A percentile compares a stretch with the other conserved stretches of the same genome.
These are phyloP conservation scores for Turnera subulata DNA, from an alignment of 345 rosid genomes.

Conservation along the genomic window DNA sequence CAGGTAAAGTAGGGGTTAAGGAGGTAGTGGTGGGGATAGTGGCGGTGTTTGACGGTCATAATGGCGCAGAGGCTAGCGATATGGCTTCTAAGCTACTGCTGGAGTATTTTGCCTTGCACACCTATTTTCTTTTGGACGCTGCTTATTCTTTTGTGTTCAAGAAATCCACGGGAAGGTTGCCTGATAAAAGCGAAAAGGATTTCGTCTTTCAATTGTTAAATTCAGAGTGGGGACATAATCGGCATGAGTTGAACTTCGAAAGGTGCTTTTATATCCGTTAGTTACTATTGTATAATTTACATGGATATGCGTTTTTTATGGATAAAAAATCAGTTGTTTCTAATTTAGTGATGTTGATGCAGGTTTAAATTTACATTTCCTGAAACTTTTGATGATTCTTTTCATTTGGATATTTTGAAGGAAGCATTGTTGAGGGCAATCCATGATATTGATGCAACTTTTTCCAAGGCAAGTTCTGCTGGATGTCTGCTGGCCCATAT, in stretches of 20 bases:
- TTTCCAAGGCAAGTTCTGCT: constrained; percentile 58
- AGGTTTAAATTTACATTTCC: constrained; percentile 58
- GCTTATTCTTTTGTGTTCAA: constrained; percentile 49
- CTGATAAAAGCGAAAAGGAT: constrained; percentile 38
- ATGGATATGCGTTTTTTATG: too few relatives aligned
- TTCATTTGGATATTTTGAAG: constrained; percentile 72
- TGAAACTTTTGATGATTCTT: constrained; percentile 49
- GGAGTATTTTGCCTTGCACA: constrained; percentile 86
- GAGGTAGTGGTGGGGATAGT: constrained; percentile 70
- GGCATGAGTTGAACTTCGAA: constrained; percentile 41
- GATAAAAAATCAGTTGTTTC: neutral
- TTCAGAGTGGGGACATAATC: constrained; percentile 42
- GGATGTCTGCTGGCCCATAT: neutral
- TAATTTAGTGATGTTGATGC: constrained; percentile 19
- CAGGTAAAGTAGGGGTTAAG: constrained; percentile 61
- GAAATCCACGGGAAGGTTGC: constrained; percentile 46
- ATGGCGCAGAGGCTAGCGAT: constrained; percentile 97
- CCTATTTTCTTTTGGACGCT: constrained; percentile 84
- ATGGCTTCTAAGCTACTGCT: constrained; percentile 83
- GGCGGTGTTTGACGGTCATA: constrained; percentile 94
- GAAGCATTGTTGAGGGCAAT: constrained; percentile 85
- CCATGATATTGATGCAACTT: constrained; percentile 78
- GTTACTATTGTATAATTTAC: too few relatives aligned
- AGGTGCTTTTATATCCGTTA: constrained; percentile 32
- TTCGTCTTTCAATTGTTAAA: constrained; percentile 40